Percentiles rank a stretch among this genome's conserved stretches.
These are phyloP conservation scores for Hebeloma cylindrosporum DNA, from an alignment of 768 basidiomycete genomes.

Conservation along the genomic window DNA sequence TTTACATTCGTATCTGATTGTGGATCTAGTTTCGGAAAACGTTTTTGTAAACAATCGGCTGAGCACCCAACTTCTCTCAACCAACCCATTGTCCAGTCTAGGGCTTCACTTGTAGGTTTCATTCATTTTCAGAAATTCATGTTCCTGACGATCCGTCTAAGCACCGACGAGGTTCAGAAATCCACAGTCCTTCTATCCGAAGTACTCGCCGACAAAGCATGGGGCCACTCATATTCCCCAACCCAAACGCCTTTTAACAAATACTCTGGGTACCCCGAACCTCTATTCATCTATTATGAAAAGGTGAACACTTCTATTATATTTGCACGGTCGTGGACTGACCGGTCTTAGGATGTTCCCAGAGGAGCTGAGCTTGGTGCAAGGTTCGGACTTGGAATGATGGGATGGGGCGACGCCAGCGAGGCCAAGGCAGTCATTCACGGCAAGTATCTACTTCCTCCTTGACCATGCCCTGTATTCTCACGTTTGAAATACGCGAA, in stretches of 20 bases:
- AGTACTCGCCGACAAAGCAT: slow-evolving; percentile 34
- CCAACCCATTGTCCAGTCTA: slow-evolving; percentile 24
- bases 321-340: not conserved
- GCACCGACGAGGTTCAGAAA: slow-evolving; percentile 23
- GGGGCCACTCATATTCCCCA: slow-evolving; percentile 26
- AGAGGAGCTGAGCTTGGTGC: slow-evolving; percentile 19
- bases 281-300: slow-evolving; percentile 27
- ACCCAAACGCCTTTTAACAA: slow-evolving; percentile 28
- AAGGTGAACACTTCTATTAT: slow-evolving; percentile 11
- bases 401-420: slow-evolving; percentile 32
- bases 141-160: no score
- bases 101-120: slow-evolving; percentile 27
- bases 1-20: not conserved
- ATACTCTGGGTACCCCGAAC: slow-evolving; percentile 18
- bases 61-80: slow-evolving; percentile 31
- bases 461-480: not conserved
- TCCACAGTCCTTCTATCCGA: slow-evolving; percentile 31
- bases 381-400: slow-evolving; percentile 35
- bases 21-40: slow-evolving; percentile 30
- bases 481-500: not conserved
- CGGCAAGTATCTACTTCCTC: slow-evolving; percentile 18
- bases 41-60: slow-evolving; percentile 45
- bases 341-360: slow-evolving; percentile 11
- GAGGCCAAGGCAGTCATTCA: slow-evolving; percentile 30
- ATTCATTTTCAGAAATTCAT: no score